Evolutionary conservation across 2,329 filamentous ascomycete genomes (phyloP), one percentile per base, ranked within the genome.

Genomic region (Aureobasidium sp.): DNA sequence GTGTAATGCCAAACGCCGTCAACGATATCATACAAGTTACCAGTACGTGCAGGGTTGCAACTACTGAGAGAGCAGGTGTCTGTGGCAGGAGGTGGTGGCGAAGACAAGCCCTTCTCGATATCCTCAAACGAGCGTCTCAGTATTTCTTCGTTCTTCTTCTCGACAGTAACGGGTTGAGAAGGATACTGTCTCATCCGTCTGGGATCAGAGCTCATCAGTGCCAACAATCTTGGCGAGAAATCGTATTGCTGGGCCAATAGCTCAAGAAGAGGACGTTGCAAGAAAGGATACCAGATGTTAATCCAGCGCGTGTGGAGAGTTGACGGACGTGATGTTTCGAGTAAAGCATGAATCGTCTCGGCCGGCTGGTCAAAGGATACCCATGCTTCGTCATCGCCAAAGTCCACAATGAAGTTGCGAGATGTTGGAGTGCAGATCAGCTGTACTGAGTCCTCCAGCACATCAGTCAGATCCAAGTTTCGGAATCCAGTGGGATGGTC

Each of bases 1-100:
- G 85, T 87, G 72, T 88, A 92, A 71, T 90, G 88, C 78, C 87
- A 87, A n/a, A 89, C 86, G 61, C 87, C 82, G 65, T 88, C 81
- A 6, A 87, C 82, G 46, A 90, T 79, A 34, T 83, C 76, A 55
- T 84, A 82, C 62, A 84, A 80, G 2, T 81, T 81, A 5, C 70
- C 69, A 26, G 64, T 63, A 36, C 63, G 51, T 13, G 63, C 61
- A 24, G 63, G 61, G 81, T 68, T 37, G 69, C 68, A 48, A 66
- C 69, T 65, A 43, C 72, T 47, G 71, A 71, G 69, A 71, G 74
- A 67, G 71, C 61, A 39, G 71, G 71, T 10, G 70, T 73, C 69
- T 72, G 57, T 60, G 12, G 57, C 37, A 27, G 44, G 57, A 17
- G 46, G 44, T 20, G 57, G 57, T 71, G 53, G 34, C 26, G 43